Evolutionary conservation across 2,329 filamentous ascomycete species (phyloP), one percentile per base, ranked within the genome.

Genomic region (Neocucurbitaria cava): DNA sequence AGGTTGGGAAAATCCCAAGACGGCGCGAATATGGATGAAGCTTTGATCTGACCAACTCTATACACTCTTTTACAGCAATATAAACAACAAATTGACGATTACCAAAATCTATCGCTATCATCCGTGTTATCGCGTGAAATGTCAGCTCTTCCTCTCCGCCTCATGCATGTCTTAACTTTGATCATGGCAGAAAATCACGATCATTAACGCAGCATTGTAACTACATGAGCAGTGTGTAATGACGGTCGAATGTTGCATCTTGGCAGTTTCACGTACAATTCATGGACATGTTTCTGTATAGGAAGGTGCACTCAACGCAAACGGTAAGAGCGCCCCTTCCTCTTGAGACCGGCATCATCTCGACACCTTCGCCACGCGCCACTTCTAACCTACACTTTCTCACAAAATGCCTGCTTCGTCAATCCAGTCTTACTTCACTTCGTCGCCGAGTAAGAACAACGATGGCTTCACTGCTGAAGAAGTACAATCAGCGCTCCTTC

Each of bases 401-500:
- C 15, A 20, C n/a, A 56, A 3, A 11, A 78, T 78, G 76, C 62
- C 75, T n/a, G 60, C 64, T 0, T 70, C 75, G 1, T 79, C 78
- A 4, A 80, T 80, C 1, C 78, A 81, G 56, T 77, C 78, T 1
- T 80, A 73, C 65, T 81, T 78, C 54, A 64, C 69, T 5, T 62
- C 65, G 1, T 65, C 67, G 9, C 58, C 68, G 2, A 57, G 52
- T 6, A 68, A 64, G 28, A 56, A 71, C 13, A 78, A 81, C 33
- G 82, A 85, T 71, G 83, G 83, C 26, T 87, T 86, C 72, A 85
- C 82, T 2, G 57, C 75, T 13, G 72, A 74, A 17, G 82, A 85
- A 59, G 56, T 82, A 1, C 71, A 76, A 15, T 71, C 72, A 18
- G 70, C 71, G 2, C 52, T 76, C 15, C 69, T 79, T 23, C 79